Base-by-base conservation (phyloP, 129 eudicot species). In the Logfia minima region DNA sequence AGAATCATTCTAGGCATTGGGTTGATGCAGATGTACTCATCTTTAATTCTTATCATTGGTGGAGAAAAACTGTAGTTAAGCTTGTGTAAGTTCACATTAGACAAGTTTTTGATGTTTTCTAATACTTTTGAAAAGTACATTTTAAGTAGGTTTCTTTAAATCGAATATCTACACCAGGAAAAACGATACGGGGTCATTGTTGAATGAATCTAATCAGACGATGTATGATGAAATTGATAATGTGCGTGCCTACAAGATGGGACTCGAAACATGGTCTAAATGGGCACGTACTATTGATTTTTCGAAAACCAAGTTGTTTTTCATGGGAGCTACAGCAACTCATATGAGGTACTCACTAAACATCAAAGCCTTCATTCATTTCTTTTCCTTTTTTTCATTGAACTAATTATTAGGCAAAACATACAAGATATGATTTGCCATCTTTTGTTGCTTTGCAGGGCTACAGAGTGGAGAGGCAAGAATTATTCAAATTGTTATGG, bases 211-310 rank as follows among this genome's bases (percentile, higher is more conserved):
- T 8, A 75, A 35, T 69, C 75, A 87, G 91, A 79, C 72, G 80
- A 84, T 84, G n/a, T 82, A 83, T 70, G 83, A 90, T 31, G 85
- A 90, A 51, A 63, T 85, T 0, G 66, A 77, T 35, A 83, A 79
- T 81, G 45, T 77, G 0, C 78, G 66, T 22, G 73, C 87, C 75
- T 87, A 87, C 32, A 83, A 84, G 68, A 81, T 81, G 87, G 92
- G 86, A 19, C 69, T 90, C 6, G 67, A 80, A 68, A 85, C 90
- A 3, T 90, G 92, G 96, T 80, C 90, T 0, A 84, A 85, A 35
- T 90, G 92, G 92, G 59, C 84, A 80, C 79, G 77, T 52, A 79
- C 63, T 53, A 75, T 90, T 45, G 75, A 87, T 59, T 82, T 58
- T 19, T 29, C 80, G 62, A 87, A 80, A 75, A 85, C 92, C 16